Conservation (phyloP, 2,329 filamentous ascomycete species). For the Colletotrichum sp. region DNA sequence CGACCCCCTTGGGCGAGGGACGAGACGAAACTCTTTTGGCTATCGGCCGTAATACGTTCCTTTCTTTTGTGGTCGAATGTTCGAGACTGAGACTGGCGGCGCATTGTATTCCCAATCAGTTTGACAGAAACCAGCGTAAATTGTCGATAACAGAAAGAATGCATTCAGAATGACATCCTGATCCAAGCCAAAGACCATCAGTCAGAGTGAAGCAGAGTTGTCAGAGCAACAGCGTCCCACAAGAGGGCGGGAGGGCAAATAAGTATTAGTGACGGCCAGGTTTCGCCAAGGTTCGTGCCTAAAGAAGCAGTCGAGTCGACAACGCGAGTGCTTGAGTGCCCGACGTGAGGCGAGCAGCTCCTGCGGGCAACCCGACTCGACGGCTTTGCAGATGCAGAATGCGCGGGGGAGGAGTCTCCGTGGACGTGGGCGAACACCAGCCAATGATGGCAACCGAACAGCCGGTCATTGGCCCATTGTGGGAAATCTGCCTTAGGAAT, state of each 20-base stretch:
- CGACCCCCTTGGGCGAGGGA: slow-evolving; percentile 9
- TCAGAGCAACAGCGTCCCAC: not conserved
- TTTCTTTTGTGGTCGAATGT: not conserved
- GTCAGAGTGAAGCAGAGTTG: not conserved
- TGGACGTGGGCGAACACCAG: slow-evolving; percentile 13
- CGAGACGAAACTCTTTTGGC: not conserved
- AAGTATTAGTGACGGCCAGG: not conserved
- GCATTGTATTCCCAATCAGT: not conserved
- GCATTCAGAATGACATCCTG: not conserved
- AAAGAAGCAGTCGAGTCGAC: not conserved
- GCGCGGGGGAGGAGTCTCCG: not conserved
- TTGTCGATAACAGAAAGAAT: not conserved
- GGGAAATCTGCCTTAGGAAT: not conserved
- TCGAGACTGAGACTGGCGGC: not conserved
- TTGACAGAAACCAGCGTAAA: not conserved
- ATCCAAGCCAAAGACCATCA: not conserved
- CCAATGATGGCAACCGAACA: not conserved
- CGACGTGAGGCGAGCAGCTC: slow-evolving; percentile 2
- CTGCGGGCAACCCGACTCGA: not conserved
- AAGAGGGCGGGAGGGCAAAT: not conserved
- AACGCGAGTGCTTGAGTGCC: not conserved
- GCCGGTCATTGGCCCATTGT: not conserved
- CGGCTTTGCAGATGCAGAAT: not conserved
- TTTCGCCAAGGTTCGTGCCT: not conserved
- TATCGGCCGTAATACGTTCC: not conserved